Percentiles rank a stretch among this genome's conserved stretches.
These are phyloP conservation scores for Ajuga chamaepitys DNA, from an alignment of 257 asterid genomes.

Conservation along the genomic window DNA sequence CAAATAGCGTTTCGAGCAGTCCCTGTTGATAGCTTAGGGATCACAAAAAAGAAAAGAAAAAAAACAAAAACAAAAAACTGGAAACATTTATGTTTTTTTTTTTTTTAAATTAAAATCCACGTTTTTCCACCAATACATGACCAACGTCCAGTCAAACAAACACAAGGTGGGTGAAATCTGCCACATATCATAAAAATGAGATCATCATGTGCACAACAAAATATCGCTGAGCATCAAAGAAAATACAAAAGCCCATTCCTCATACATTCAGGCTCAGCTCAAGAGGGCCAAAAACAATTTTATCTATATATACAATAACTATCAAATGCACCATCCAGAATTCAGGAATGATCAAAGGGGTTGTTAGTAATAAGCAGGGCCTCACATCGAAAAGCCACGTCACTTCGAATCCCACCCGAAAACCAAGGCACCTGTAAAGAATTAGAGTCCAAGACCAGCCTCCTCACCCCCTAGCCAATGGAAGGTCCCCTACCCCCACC, in stretches of 20 bases:
- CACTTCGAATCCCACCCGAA: constrained; percentile 9
- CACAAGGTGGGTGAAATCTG: constrained; percentile 15
- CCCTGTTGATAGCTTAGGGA: too few species aligned
- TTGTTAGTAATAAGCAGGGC: constrained; percentile 55
- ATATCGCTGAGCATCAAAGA: constrained; percentile 36
- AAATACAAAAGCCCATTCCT: constrained; percentile 41
- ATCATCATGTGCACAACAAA: constrained; percentile 28
- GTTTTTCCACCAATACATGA: not conserved
- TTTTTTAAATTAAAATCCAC: not conserved
- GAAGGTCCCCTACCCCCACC: constrained; percentile 7
- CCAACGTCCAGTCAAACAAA: not conserved
- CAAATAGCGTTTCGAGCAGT: too few species aligned
- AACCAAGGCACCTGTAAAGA: constrained; percentile 32
- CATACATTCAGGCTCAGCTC: constrained; percentile 37
- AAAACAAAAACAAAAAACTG: too few species aligned
- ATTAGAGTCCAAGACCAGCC: constrained; percentile 34
- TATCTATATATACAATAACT: constrained; percentile 41
- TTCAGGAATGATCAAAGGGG: constrained; percentile 32
- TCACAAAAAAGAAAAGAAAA: too few species aligned
- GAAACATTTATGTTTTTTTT: too few species aligned
- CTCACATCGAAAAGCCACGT: constrained; percentile 17
- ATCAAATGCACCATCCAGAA: constrained; percentile 28
- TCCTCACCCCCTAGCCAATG: constrained; percentile 26
- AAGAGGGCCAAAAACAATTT: constrained; percentile 21
- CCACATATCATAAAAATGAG: constrained; percentile 28